Percentiles rank a stretch among this genome's conserved stretches.
Evolutionary conservation across 257 asterid species (phyloP).

Genomic region (Eustoma russellianum): DNA sequence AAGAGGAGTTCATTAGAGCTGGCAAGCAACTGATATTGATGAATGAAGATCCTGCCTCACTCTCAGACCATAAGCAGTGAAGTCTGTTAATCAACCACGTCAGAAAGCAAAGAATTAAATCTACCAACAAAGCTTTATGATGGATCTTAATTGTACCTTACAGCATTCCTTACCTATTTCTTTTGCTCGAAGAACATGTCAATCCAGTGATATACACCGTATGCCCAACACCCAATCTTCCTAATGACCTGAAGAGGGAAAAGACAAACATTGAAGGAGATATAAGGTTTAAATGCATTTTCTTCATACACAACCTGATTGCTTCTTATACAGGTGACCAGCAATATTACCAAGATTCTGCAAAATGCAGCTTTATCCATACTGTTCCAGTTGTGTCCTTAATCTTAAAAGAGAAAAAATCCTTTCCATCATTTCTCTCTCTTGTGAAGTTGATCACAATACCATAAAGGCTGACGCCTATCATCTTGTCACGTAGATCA

Average conservation of each 20-base stretch:
- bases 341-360: constrained; percentile 48
- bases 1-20: constrained; percentile 63
- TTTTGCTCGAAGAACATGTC: constrained; percentile 44
- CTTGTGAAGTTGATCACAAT: constrained; percentile 36
- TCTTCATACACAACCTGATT: neutral
- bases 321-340: constrained; percentile 3
- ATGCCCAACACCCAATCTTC: constrained; percentile 69
- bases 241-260: constrained; percentile 57
- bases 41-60: constrained; percentile 50
- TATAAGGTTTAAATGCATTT: neutral
- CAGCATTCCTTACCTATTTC: constrained; percentile 32
- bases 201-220: constrained; percentile 68
- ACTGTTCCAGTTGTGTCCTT: constrained; percentile 71
- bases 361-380: constrained; percentile 68
- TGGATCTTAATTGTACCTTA: no score
- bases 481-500: constrained; percentile 87
- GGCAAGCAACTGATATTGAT: constrained; percentile 78
- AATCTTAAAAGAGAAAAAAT: constrained; percentile 44
- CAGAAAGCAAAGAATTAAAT: constrained; percentile 3
- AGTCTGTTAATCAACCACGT: constrained; percentile 36
- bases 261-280: constrained; percentile 8
- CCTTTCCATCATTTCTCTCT: constrained; percentile 26
- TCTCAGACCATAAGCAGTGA: constrained; percentile 70
- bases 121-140: no score
- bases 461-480: constrained; percentile 78